These are phyloP conservation scores for Ajuga chamaepitys DNA, from an alignment of 257 asterid species.

Conservation along the genomic window DNA sequence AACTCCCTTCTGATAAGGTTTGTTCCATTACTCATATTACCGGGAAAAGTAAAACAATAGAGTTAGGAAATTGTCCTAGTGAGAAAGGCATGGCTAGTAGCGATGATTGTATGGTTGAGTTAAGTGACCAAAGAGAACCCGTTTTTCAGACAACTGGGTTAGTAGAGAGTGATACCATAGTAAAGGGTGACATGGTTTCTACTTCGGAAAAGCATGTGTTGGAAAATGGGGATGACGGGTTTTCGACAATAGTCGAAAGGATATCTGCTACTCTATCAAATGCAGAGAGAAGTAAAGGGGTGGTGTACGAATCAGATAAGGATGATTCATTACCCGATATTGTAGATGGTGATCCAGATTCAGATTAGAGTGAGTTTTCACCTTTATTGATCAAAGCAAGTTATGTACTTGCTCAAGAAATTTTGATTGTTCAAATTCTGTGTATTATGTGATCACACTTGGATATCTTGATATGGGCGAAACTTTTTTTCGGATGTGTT, in stretches of 20 bases:
- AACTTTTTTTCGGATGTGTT: not conserved
- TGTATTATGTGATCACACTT: not conserved
- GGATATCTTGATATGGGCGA: not conserved
- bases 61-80: constrained; percentile 14
- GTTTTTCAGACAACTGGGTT: constrained; percentile 5
- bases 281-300: not conserved
- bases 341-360: constrained; percentile 72
- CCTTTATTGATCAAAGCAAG: not conserved
- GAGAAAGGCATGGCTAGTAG: constrained; percentile 8
- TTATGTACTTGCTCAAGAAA: not conserved
- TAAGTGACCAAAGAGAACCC: constrained; percentile 14
- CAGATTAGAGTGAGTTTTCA: constrained; percentile 36
- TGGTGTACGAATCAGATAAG: constrained; percentile 25
- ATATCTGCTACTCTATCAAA: constrained; percentile 16
- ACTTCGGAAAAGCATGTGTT: constrained; percentile 13
- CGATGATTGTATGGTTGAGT: constrained; percentile 38
- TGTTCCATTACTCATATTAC: not conserved
- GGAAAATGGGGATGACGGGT: constrained; percentile 15
- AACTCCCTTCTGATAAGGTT: constrained; percentile 7
- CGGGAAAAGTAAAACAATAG: not conserved
- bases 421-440: not conserved
- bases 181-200: constrained; percentile 5
- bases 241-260: constrained; percentile 11
- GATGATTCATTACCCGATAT: constrained; percentile 65
- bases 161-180: constrained; percentile 4